Conservation (phyloP, 352 stramenopile species). For the Albugo laibachii region DNA sequence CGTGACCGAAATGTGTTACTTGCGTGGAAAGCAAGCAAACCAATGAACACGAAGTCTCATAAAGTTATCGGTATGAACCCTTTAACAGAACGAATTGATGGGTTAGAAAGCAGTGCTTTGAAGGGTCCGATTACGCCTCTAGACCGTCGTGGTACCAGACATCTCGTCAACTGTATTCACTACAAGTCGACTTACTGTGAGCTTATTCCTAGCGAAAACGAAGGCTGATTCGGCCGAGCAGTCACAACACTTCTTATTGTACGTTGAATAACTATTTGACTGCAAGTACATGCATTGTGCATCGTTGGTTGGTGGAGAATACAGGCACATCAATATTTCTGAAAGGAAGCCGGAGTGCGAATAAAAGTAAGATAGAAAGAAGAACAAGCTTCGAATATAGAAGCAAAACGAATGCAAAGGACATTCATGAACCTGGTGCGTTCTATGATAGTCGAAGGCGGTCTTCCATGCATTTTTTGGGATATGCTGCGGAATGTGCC, state of each 20-base stretch:
- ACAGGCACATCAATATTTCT: constrained; percentile 12
- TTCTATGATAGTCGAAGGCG: constrained; percentile 13
- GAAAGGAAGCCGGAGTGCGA: constrained; percentile 5
- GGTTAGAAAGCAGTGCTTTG: not conserved
- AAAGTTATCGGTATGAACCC: not conserved
- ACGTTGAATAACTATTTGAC: not conserved
- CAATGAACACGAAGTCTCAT: not conserved
- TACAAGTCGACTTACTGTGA: too few species aligned
- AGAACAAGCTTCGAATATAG: constrained; percentile 13
- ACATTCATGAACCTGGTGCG: constrained; percentile 14
- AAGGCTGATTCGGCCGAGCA: too few species aligned
- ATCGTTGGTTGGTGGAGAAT: constrained; percentile 6
- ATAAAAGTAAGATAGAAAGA: constrained; percentile 8
- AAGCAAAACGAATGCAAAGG: constrained; percentile 14
- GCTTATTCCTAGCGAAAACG: too few species aligned
- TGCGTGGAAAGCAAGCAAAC: not conserved
- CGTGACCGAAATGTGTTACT: not conserved
- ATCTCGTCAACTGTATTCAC: too few species aligned
- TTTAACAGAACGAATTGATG: not conserved
- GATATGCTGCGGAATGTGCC: not conserved
- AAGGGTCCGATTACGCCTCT: too few species aligned
- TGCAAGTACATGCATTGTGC: not conserved
- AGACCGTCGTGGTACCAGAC: too few species aligned
- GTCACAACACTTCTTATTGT: too few species aligned
- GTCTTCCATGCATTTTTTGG: constrained; percentile 7